Conservation (phyloP, 345 rosid genomes). For the Lumnitzera littorea region DNA sequence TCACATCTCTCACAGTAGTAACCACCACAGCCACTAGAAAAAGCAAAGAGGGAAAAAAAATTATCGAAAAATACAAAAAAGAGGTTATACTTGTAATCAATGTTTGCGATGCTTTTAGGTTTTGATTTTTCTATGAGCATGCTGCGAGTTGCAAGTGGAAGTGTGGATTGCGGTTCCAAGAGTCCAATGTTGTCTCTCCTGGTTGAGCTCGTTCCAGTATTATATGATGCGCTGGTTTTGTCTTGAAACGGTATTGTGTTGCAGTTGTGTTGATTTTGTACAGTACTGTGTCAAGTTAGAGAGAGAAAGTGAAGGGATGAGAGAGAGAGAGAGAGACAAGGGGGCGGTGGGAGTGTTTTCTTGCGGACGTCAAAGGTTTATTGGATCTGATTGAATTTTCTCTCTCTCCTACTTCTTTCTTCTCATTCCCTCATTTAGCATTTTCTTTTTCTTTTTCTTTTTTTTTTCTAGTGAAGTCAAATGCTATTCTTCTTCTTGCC, state of each 20-base stretch:
- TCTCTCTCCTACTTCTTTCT: slow-evolving; percentile 24
- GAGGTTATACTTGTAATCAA: too few relatives aligned
- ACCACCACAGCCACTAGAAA: too few relatives aligned
- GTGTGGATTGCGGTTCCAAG: too few relatives aligned
- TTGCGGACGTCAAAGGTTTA: slow-evolving; percentile 91
- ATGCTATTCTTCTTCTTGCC: slow-evolving; percentile 14
- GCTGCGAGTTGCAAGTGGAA: too few relatives aligned
- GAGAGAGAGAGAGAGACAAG: slow-evolving; percentile 15
- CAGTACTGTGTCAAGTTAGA: slow-evolving; percentile 32
- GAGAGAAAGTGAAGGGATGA: slow-evolving; percentile 29
- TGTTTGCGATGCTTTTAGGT: too few relatives aligned
- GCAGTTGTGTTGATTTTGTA: slow-evolving; percentile 1
- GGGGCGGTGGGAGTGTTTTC: slow-evolving; percentile 22
- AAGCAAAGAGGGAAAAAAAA: too few relatives aligned
- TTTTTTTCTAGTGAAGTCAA: slow-evolving; percentile 41
- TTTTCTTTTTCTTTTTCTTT: too few relatives aligned
- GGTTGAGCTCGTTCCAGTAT: too few relatives aligned
- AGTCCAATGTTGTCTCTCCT: too few relatives aligned
- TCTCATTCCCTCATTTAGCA: slow-evolving; percentile 14
- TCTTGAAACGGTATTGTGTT: not conserved
- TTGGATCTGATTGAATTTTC: slow-evolving; percentile 61
- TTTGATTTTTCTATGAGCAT: too few relatives aligned
- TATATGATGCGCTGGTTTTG: not conserved
- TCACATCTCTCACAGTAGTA: too few relatives aligned
- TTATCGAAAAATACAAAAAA: too few relatives aligned